Base-by-base conservation (phyloP, 805 yeast genomes). In the Ogataea zsoltii region DNA sequence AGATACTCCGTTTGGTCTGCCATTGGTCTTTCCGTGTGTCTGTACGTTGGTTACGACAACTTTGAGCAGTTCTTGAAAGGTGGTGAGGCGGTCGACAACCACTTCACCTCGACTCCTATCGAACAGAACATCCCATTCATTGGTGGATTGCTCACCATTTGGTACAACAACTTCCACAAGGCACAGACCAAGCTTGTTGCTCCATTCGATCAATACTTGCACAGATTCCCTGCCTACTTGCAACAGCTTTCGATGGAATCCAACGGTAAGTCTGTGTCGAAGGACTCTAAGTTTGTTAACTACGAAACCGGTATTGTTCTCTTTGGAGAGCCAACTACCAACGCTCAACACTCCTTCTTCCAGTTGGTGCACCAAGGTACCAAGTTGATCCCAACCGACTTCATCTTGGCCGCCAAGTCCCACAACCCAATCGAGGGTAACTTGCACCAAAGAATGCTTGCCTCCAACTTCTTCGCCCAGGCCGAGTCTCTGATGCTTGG, bases 1-100 rank as follows among this genome's bases (percentile, higher is more conserved):
- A 86, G 99, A 72, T 94, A 94, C 83, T 94, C 99, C n/a, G 99
- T 94, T 51, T 94, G 99, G 99, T 88, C 96, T 34, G 95, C 99
- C 53, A 94, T 94, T 69, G 99, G 99, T 51, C 81, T 94, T 60
- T 88, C 97, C 23, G 92, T 94, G 53, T 96, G 96, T 60, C 73
- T 94, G 58, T 94, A 86, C 81, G 85, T 94, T 68, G 99, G 99
- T 56, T 94, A 67, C 69, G 98, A 94, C 54, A 88, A 90, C 80
- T 94, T 94, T 63, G 92, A 88, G 54, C 79, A 79, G 50, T 89
- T 94, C 80, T 78, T 94, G 63, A 87, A 85, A 71, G 99, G 99
- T 75, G 99, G 97, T 53, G 96, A 94, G 76, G 96, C 97, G 42
- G 84, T 91, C 62, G 99, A 94, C 77, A 73, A 84, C 63, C 98